These are phyloP conservation scores for Amorphotheca resinae DNA, from an alignment of 495 filamentous ascomycete species.

Conservation along the genomic window DNA sequence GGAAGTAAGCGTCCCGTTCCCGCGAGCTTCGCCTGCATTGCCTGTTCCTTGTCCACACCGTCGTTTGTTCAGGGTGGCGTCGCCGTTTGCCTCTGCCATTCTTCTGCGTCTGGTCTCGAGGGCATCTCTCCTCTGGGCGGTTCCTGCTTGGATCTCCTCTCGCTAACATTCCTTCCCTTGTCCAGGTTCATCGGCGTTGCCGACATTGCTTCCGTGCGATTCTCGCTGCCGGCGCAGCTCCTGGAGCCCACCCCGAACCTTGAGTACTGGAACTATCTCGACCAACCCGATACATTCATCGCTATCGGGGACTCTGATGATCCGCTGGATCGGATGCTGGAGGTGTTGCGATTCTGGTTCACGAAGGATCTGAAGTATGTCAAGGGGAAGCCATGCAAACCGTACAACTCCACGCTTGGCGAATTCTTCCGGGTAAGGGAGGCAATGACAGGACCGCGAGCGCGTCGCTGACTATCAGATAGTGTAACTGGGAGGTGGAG, in stretches of 20 bases:
- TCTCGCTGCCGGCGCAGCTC: conserved; percentile 89
- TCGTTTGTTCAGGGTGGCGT: no score
- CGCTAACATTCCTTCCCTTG: not conserved
- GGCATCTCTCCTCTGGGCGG: no score
- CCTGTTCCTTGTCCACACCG: not conserved
- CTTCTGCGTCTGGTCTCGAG: no score
- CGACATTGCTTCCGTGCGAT: conserved; percentile 89
- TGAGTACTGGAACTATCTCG: conserved; percentile 98
- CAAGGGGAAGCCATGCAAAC: conserved; percentile 96
- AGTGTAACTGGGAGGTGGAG: conserved; percentile 91
- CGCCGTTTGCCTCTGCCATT: no score
- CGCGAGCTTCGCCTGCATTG: conserved; percentile 1
- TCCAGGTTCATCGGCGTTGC: conserved; percentile 52
- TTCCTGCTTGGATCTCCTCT: no score
- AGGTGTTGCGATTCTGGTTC: conserved; percentile 92
- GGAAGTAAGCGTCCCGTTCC: conserved; percentile 48
- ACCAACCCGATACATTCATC: conserved; percentile 88
- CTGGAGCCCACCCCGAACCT: conserved; percentile 92
- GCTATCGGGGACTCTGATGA: conserved; percentile 94
- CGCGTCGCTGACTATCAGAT: conserved; percentile 3
- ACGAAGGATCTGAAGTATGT: conserved; percentile 98
- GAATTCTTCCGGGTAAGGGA: conserved; percentile 84
- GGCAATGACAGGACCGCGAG: not conserved
- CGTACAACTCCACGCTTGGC: conserved; percentile 93
- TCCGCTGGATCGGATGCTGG: conserved; percentile 80